Evolutionary conservation across 2,329 filamentous ascomycete species (phyloP), one percentile per base, ranked within the genome.

Genomic region (Parastagonospora nodorum): DNA sequence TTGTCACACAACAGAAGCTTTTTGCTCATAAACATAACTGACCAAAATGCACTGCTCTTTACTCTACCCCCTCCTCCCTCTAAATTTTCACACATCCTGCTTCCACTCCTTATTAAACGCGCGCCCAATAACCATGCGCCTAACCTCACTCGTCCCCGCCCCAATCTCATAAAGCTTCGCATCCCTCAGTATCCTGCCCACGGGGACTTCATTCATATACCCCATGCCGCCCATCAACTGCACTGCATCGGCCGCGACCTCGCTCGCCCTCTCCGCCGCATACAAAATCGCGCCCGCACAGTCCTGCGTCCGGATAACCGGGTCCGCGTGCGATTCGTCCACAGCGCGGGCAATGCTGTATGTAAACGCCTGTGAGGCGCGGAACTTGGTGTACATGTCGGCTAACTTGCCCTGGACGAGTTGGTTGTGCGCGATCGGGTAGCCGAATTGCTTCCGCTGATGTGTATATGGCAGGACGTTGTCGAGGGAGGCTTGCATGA

Each of bases 331-430:
- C 15, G 50, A 57, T 51, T 71, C 63, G 64, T 97, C 93, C 15
- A 97, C 88, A 2, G 83, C 82, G 40, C 83, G 82, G 2, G 94
- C 94, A 0, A 92, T 92, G 32, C 82, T 78, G 69, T 96, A 96
- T 0, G 93, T 97, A 75, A 96, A 97, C 2, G 92, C 84, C n/a
- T 86, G 81, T 12, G 88, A 87, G 9, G 89, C 92, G 66, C 90
- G 88, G 51, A 94, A 84, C 75, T 96, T 96, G 41, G 92, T 97
- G 77, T 97, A 95, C 92, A 99, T 97, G 73, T 97, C 92, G 48
- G 94, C 92, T 39, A 97, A 82, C 71, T 92, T 93, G 50, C 90
- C 93, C 75, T 97, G 94, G 16, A 97, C 83, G 56, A 97, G 82
- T 75, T 99, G 94, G 74, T 96, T 96, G 63, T 94, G 88, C 0